These are phyloP conservation scores for Trametes maxima DNA, from an alignment of 768 basidiomycete genomes.

Conservation along the genomic window DNA sequence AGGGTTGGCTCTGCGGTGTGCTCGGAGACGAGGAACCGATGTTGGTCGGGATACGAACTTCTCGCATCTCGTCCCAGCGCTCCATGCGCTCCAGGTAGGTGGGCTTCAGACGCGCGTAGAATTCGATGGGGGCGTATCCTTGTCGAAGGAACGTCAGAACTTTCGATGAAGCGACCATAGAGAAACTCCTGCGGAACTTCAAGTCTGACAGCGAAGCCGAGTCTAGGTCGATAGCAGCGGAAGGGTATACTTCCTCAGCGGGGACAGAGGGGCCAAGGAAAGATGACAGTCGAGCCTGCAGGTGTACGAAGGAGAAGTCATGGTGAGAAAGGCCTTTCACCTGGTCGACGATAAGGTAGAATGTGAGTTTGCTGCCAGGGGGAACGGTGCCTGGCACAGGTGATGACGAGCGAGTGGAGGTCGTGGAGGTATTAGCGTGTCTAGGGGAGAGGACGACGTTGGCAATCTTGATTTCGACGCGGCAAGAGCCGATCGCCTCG, in stretches of 20 bases:
- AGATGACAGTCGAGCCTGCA: constrained; percentile 87
- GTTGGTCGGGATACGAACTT: constrained; percentile 55
- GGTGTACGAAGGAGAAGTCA: constrained; percentile 84
- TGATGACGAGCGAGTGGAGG: constrained; percentile 75
- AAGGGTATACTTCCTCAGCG: constrained; percentile 83
- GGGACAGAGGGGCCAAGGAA: constrained; percentile 72
- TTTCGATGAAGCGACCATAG: constrained; percentile 73
- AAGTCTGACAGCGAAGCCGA: constrained; percentile 72
- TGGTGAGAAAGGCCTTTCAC: constrained; percentile 89
- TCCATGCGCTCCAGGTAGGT: constrained; percentile 89
- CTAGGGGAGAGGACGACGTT: constrained; percentile 66
- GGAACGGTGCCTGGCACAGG: constrained; percentile 69
- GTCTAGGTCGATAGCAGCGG: constrained; percentile 74
- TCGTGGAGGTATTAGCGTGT: constrained; percentile 59
- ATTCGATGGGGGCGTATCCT: constrained; percentile 85
- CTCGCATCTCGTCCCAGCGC: constrained; percentile 92
- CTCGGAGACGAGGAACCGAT: constrained; percentile 30
- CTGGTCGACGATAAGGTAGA: constrained; percentile 83
- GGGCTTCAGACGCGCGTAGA: constrained; percentile 81
- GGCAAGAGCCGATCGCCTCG: constrained; percentile 94
- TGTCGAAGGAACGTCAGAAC: constrained; percentile 71
- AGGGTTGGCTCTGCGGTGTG: constrained; percentile 42
- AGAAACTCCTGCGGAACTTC: constrained; percentile 82
- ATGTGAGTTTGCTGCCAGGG: constrained; percentile 78
- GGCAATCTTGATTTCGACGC: constrained; percentile 80